A percentile compares a stretch with the other conserved stretches of the same genome.
phyloP scores from a whole-genome alignment of 352 stramenopile species.

The Vaucheria bursata region DNA sequence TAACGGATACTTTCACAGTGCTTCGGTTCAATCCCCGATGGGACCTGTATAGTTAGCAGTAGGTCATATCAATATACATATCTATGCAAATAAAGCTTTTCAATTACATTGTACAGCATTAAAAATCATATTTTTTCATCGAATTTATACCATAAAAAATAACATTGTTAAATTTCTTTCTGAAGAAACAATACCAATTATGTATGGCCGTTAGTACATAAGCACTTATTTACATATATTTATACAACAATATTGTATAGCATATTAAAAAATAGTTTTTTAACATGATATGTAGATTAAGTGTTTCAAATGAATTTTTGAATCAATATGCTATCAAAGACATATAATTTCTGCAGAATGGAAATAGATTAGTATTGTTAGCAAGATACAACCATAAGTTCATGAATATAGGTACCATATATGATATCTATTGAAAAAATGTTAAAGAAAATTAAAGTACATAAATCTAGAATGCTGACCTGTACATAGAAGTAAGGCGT shows the following conservation, averaged over 20 bases:
- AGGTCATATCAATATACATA: not conserved
- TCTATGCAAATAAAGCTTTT: not conserved
- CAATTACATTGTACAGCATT: not conserved
- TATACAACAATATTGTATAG: too few relatives aligned
- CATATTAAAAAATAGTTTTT: too few relatives aligned
- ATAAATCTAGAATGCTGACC: constrained; percentile 43
- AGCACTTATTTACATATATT: too few relatives aligned
- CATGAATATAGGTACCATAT: not conserved
- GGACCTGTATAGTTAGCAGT: not conserved
- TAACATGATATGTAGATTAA: too few relatives aligned
- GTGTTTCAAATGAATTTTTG: too few relatives aligned
- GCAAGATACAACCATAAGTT: not conserved
- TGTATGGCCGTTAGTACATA: too few relatives aligned
- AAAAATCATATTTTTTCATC: not conserved
- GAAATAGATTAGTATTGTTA: too few relatives aligned
- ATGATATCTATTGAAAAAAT: not conserved
- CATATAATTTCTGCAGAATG: too few relatives aligned
- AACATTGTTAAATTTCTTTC: not conserved
- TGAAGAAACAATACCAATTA: not conserved
- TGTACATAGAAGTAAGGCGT: constrained; percentile 93
- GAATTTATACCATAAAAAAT: not conserved
- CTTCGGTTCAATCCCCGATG: constrained; percentile 16
- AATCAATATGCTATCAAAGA: too few relatives aligned
- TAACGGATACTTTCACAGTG: too few relatives aligned
- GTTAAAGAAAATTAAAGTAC: not conserved